A percentile compares a stretch with the other conserved stretches of the same genome.
These are phyloP conservation scores for Plectosphaerella cucumerina DNA, from an alignment of 2,329 filamentous ascomycete species.

Conservation along the genomic window DNA sequence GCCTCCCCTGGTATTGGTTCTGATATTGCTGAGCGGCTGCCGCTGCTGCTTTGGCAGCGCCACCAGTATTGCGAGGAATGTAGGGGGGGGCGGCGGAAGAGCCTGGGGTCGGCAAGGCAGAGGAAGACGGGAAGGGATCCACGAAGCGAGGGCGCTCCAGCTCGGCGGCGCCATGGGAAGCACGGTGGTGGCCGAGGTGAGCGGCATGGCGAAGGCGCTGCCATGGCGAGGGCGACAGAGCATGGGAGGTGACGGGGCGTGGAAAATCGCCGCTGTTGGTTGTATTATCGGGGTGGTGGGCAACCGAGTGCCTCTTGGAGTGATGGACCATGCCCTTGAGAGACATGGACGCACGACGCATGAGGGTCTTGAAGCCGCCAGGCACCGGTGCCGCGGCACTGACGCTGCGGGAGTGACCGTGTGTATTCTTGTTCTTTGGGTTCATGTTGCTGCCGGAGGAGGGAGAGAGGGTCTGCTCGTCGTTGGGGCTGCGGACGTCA, in stretches of 20 bases:
- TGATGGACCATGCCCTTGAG: conserved; percentile 46
- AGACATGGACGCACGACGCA: conserved; percentile 52
- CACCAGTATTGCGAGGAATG: conserved; percentile 56
- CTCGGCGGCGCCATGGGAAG: conserved; percentile 31
- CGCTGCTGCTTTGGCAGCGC: conserved; percentile 57
- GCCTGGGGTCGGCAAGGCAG: conserved; percentile 39
- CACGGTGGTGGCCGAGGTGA: conserved; percentile 43
- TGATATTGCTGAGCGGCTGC: conserved; percentile 30
- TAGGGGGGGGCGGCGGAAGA: conserved; percentile 51
- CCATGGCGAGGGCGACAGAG: conserved; percentile 33
- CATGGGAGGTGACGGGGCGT: conserved; percentile 36
- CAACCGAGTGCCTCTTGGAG: conserved; percentile 36
- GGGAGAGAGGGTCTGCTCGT: conserved; percentile 25
- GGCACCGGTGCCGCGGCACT: conserved; percentile 13
- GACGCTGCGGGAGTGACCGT: conserved; percentile 19
- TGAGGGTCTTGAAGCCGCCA: conserved; percentile 42
- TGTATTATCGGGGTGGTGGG: conserved; percentile 23
- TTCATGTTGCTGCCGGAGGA: too few species aligned
- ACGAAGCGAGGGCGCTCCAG: conserved; percentile 12
- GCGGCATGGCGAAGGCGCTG: conserved; percentile 47
- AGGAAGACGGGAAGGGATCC: conserved; percentile 25
- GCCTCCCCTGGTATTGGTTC: neutral
- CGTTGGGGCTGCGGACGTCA: conserved; percentile 15
- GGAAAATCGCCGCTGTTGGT: conserved; percentile 15
- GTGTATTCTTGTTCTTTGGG: conserved; percentile 18